A percentile compares a stretch with the other conserved stretches of the same genome.
These are phyloP conservation scores for Mortierella sp. DNA, from an alignment of 371 early-diverging fungal species.

Conservation along the genomic window DNA sequence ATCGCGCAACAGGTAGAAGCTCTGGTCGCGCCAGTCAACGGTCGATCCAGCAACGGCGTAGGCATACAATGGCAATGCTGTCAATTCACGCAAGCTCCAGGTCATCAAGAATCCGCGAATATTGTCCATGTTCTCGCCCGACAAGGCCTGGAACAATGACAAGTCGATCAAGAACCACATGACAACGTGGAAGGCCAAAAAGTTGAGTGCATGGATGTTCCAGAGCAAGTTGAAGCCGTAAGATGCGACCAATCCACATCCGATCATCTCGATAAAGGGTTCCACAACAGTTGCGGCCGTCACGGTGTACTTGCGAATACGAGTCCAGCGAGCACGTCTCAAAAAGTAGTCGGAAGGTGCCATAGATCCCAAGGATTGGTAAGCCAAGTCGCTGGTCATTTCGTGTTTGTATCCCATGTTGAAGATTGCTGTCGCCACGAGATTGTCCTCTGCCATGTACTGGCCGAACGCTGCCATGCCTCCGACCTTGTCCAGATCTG, in stretches of 20 bases:
- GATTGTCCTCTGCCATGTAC: conserved; percentile 95
- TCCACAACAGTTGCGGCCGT: conserved; percentile 87
- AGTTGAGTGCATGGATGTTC: conserved; percentile 56
- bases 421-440: conserved; percentile 90
- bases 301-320: conserved; percentile 92
- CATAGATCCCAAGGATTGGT: conserved; percentile 83
- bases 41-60: conserved; percentile 84
- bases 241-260: conserved; percentile 80
- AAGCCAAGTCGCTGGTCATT: conserved; percentile 88
- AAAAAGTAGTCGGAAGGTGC: conserved; percentile 78
- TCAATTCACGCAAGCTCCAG: conserved; percentile 83
- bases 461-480: conserved; percentile 87
- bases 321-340: conserved; percentile 91
- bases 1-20: conserved; percentile 63
- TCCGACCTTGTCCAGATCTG: conserved; percentile 82
- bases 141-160: conserved; percentile 64
- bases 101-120: conserved; percentile 58
- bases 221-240: conserved; percentile 66
- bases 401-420: conserved; percentile 80
- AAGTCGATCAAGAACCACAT: conserved; percentile 82
- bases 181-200: conserved; percentile 73
- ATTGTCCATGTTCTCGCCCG: conserved; percentile 52
- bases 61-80: conserved; percentile 84
- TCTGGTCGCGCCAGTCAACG: conserved; percentile 88
- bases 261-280: conserved; percentile 90